A percentile compares a stretch with the other conserved stretches of the same genome.
phyloP scores from a whole-genome alignment of 2,329 filamentous ascomycete genomes.

The Scytalidium lignicola region DNA sequence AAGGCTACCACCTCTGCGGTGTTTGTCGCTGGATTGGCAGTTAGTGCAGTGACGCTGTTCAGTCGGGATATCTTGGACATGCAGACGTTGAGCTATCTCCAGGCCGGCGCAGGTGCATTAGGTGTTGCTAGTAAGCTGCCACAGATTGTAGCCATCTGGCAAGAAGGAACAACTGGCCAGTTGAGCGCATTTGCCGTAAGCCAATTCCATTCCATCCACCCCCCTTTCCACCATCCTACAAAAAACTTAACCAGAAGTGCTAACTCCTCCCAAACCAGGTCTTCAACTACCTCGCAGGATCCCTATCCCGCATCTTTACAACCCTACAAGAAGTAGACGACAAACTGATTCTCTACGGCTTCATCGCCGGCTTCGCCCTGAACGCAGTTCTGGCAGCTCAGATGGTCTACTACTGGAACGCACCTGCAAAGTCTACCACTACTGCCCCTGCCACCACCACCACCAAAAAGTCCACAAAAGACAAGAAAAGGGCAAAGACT shows the following conservation, averaged over 20 bases:
- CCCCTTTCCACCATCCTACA: background rate
- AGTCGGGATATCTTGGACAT: conserved; percentile 58
- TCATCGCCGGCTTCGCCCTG: conserved; percentile 84
- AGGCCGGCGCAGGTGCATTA: conserved; percentile 77
- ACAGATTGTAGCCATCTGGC: conserved; percentile 83
- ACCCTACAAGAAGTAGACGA: conserved; percentile 97
- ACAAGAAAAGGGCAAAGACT: conserved; percentile 36
- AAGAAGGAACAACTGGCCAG: conserved; percentile 85
- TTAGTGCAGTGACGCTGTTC: conserved; percentile 65
- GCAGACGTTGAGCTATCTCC: conserved; percentile 51
- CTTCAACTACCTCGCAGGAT: conserved; percentile 95
- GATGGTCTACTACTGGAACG: conserved; percentile 97
- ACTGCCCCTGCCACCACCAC: no score
- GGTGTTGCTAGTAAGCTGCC: conserved; percentile 88
- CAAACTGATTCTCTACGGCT: conserved; percentile 91
- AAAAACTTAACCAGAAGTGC: background rate
- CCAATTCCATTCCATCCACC: conserved; percentile 20
- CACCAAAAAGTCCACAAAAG: conserved; percentile 37
- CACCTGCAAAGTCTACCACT: conserved; percentile 34
- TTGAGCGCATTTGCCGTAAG: conserved; percentile 92
- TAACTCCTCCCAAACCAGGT: conserved; percentile 52
- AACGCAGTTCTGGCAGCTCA: conserved; percentile 83
- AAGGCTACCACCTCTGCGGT: conserved; percentile 62
- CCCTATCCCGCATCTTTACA: conserved; percentile 92
- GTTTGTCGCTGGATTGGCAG: conserved; percentile 73